These are phyloP conservation scores for Sarocladiaceae sp. DNA, from an alignment of 2,329 filamentous ascomycete genomes.

Conservation along the genomic window DNA sequence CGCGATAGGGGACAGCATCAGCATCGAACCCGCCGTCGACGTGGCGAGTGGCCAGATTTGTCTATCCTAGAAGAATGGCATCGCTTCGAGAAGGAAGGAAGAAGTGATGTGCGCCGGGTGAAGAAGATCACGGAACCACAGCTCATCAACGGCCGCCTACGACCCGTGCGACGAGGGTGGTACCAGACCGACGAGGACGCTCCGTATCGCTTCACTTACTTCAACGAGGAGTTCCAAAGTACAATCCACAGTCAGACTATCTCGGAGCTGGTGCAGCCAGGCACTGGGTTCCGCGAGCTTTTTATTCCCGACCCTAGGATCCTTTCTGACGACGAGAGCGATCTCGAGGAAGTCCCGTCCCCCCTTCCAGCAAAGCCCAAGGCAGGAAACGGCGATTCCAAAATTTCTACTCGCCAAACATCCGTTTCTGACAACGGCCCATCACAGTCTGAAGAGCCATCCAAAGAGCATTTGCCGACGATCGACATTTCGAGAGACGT, in stretches of 20 bases:
- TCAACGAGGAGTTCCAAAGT: constrained; percentile 93
- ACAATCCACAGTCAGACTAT: constrained; percentile 96
- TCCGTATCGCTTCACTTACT: constrained; percentile 95
- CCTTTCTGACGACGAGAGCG: constrained; percentile 66
- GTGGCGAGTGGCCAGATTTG: constrained; percentile 80
- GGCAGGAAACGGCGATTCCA: constrained; percentile 32
- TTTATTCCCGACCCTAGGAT: constrained; percentile 83
- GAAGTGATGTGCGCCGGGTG: constrained; percentile 72
- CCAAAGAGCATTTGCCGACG: neutral
- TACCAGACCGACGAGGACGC: constrained; percentile 82
- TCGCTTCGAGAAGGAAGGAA: constrained; percentile 74
- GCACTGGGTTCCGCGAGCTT: constrained; percentile 75
- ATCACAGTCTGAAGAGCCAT: constrained; percentile 19
- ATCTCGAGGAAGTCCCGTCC: constrained; percentile 43
- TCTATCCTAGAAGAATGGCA: constrained; percentile 83
- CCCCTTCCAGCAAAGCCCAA: constrained; percentile 19
- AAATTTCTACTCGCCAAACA: constrained; percentile 37
- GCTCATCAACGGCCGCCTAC: constrained; percentile 80
- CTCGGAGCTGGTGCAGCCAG: constrained; percentile 83
- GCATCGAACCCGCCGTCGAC: constrained; percentile 48
- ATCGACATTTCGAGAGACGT: constrained; percentile 10
- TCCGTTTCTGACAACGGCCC: constrained; percentile 28
- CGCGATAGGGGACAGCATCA: constrained; percentile 36
- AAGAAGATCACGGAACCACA: constrained; percentile 94
- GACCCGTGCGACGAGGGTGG: constrained; percentile 76